Conservation (phyloP, 2,329 filamentous ascomycete species). For the Claviceps sorghi region DNA sequence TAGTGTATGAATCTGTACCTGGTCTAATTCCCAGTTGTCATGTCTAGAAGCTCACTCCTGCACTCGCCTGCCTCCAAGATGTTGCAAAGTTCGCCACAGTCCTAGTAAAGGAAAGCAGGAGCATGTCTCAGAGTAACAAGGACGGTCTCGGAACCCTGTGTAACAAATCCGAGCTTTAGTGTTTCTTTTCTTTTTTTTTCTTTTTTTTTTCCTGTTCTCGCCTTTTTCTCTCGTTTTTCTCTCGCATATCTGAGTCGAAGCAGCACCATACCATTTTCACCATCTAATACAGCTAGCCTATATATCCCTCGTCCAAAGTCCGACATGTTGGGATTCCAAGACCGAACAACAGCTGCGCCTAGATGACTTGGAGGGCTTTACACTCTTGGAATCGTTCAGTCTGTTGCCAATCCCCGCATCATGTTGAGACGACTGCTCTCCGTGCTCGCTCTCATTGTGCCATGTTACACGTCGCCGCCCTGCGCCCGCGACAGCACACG, state of each 20-base stretch:
- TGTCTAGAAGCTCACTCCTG: too few relatives aligned
- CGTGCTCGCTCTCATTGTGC: not conserved
- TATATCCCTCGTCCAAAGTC: not conserved
- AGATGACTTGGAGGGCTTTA: not conserved
- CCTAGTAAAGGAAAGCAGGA: too few relatives aligned
- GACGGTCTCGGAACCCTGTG: not conserved
- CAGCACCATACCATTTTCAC: not conserved
- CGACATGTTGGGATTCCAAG: not conserved
- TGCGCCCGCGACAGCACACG: not conserved
- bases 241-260: not conserved
- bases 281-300: not conserved
- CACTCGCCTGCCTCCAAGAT: too few relatives aligned
- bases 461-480: not conserved
- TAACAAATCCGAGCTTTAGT: not conserved
- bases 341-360: not conserved
- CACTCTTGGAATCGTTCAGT: not conserved
- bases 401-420: not conserved
- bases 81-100: not conserved
- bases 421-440: constrained; percentile 1
- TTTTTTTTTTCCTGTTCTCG: not conserved
- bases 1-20: too few relatives aligned
- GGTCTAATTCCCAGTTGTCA: too few relatives aligned
- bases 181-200: not conserved
- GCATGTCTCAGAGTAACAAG: not conserved
- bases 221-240: not conserved